A percentile compares a stretch with the other conserved stretches of the same genome.
phyloP scores from a whole-genome alignment of 192 early-diverging fungal species.

The Spinellus fusiger region DNA sequence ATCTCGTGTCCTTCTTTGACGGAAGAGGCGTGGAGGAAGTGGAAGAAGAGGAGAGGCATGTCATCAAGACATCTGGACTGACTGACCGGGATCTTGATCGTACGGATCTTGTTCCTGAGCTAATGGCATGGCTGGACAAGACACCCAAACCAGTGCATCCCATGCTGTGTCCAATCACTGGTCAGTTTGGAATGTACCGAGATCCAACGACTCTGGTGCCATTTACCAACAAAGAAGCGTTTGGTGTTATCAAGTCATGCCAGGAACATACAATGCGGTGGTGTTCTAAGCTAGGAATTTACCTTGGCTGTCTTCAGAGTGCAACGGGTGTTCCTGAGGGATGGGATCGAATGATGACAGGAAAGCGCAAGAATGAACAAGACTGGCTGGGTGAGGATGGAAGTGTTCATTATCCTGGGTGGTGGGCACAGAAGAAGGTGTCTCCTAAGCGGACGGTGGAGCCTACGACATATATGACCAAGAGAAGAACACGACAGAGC shows the following conservation, averaged over 20 bases:
- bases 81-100: constrained; percentile 21
- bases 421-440: no score
- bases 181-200: constrained; percentile 50
- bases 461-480: no score
- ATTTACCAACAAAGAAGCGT: constrained; percentile 56
- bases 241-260: constrained; percentile 40
- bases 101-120: constrained; percentile 17
- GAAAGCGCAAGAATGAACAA: background rate
- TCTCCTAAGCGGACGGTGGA: background rate
- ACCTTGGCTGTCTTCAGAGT: constrained; percentile 7
- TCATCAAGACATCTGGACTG: constrained; percentile 6
- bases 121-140: constrained; percentile 16
- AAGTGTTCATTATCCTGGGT: background rate
- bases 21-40: background rate
- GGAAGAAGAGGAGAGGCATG: background rate
- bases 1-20: constrained; percentile 38
- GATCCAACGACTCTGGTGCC: constrained; percentile 54
- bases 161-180: constrained; percentile 53
- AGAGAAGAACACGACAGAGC: no score
- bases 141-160: constrained; percentile 17
- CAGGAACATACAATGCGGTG: constrained; percentile 47
- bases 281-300: constrained; percentile 29
- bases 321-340: constrained; percentile 23
- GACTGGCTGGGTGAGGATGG: background rate
- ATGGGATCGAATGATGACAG: constrained; percentile 12